Evolutionary conservation across 2,329 filamentous ascomycete genomes (phyloP), one percentile per base, ranked within the genome.

Genomic region (Clonostachys rhizophaga): DNA sequence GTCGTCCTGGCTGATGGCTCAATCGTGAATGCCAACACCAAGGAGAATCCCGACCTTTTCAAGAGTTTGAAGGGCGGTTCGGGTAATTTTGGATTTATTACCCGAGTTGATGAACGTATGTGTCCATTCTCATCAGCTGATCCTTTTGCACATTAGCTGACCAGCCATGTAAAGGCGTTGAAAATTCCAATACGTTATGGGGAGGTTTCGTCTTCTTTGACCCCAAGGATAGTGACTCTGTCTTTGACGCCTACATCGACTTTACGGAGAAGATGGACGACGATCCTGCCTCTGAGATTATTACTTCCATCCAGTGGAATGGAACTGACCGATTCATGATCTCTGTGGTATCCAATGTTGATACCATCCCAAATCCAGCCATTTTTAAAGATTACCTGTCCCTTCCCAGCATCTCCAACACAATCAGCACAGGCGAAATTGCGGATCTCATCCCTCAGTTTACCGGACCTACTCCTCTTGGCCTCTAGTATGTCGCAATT

Each of bases 61-160:
- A 62, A 60, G 49, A 71, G 68, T 1, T 56, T 75, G 6, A 68
- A 70, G 42, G 73, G 71, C 6, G 71, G 71, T 20, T 60, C 62
- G 14, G 67, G 62, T 50, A 75, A 74, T 51, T 69, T 71, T 35
- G 70, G 68, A 16, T 55, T 65, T 13, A 50, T 62, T 11, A 60
- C 66, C 8, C 50, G 51, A 18, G 51, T 55, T 40, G 56, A 59
- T 20, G 51, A 66, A 56, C 51, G 17, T 13, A 40, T 42, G 8
- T 41, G 8, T 41, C 54, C 41, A 30, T 30, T 30, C 24, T 10
- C 24, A 30, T 30, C 8, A 30, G 24, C 9, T 4, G 24, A 10
- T 30, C 24, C 24, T 30, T 30, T 9, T 30, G 24, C 24, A 30
- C 24, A 30, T 10, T 30, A 56, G n/a, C 52, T 59, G 11, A 62